These are phyloP conservation scores for Paramyrothecium sp. DNA, from an alignment of 2,329 filamentous ascomycete genomes.

Conservation along the genomic window DNA sequence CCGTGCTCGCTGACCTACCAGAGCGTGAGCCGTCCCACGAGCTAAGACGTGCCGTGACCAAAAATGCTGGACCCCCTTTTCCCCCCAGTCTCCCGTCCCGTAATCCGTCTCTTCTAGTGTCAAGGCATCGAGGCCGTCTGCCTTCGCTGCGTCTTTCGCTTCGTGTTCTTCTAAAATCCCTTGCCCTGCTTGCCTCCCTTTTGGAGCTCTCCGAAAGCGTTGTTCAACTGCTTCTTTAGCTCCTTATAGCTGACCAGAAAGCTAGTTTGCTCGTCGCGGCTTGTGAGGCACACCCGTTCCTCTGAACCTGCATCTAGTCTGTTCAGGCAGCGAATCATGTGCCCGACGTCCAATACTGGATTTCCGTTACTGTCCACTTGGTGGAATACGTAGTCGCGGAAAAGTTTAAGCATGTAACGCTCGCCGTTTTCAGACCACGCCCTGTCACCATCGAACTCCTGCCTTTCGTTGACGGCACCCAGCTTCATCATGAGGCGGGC, in stretches of 20 bases:
- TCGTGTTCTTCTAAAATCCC: constrained; percentile 28
- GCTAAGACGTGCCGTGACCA: not conserved
- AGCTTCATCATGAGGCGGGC: constrained; percentile 80
- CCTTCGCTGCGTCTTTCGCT: no score
- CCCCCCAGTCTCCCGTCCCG: no score
- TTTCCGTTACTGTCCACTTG: constrained; percentile 84
- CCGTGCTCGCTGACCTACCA: not conserved
- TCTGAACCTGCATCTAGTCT: constrained; percentile 89
- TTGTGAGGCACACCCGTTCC: constrained; percentile 82
- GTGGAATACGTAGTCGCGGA: constrained; percentile 96
- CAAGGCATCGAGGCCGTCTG: no score
- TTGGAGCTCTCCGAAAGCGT: constrained; percentile 57
- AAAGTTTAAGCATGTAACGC: constrained; percentile 88
- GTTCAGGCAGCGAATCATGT: constrained; percentile 83
- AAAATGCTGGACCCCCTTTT: no score
- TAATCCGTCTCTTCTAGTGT: no score
- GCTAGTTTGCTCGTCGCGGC: constrained; percentile 84
- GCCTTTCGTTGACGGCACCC: constrained; percentile 84
- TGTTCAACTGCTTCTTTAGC: constrained; percentile 64
- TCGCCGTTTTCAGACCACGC: constrained; percentile 92
- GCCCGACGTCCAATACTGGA: constrained; percentile 80
- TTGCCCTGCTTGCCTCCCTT: constrained; percentile 41
- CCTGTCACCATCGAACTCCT: constrained; percentile 74
- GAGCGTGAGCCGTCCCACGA: not conserved
- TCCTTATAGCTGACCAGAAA: constrained; percentile 91